phyloP scores from a whole-genome alignment of 2,329 filamentous ascomycete genomes.

The Alternaria sp. region DNA sequence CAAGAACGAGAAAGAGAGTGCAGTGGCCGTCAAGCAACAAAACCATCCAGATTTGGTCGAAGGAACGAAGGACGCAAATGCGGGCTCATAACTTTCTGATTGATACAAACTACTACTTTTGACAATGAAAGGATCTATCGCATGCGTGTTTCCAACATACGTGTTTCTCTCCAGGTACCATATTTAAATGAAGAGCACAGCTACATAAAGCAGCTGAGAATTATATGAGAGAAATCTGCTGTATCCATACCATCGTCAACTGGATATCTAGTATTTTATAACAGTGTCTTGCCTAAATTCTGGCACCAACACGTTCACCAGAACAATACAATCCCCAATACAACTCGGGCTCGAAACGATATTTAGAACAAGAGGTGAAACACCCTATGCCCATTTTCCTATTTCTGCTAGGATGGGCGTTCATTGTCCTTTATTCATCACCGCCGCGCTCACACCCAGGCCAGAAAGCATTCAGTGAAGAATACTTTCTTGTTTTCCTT shows the following conservation, averaged over 20 bases:
- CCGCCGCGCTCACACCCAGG: background rate
- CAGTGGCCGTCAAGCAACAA: background rate
- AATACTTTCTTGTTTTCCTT: no score
- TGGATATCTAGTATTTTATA: background rate
- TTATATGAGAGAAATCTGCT: no score
- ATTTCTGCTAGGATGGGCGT: background rate
- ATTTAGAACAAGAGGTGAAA: background rate
- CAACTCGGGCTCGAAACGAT: background rate
- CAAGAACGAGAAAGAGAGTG: background rate
- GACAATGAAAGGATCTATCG: background rate
- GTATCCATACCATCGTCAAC: no score
- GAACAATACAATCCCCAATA: background rate
- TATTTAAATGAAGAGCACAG: background rate
- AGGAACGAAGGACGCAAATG: background rate
- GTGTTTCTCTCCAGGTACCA: background rate
- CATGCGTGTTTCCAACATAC: background rate
- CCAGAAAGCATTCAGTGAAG: no score
- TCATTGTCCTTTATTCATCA: slow-evolving; percentile 1
- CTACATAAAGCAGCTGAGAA: background rate
- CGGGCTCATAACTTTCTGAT: no score
- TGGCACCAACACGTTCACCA: background rate
- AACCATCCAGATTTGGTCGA: background rate
- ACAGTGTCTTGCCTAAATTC: background rate
- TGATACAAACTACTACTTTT: no score
- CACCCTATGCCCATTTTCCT: background rate